Base-by-base conservation (phyloP, 495 filamentous ascomycete genomes). In the Eremomyces bilateralis region DNA sequence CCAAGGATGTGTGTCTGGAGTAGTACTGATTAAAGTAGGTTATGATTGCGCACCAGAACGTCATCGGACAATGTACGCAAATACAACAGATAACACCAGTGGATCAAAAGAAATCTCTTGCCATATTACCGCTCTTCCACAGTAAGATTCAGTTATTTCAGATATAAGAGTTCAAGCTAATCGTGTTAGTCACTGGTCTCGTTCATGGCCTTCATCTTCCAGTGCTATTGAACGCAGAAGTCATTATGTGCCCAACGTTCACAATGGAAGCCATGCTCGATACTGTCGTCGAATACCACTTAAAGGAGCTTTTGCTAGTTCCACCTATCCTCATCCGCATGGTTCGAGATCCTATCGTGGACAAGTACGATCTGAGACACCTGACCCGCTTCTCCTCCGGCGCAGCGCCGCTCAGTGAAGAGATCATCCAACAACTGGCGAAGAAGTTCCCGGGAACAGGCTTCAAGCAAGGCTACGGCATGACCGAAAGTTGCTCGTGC, bases 311-410 rank as follows among this genome's bases (percentile, higher is more conserved):
- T 31, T 62, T 76, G 27, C 59, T 76, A 40, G 75, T 78, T 3
- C 73, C 75, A 4, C 75, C 74, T 0, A 73, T 79, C 37, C 53
- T 76, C 3, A 75, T 80, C 38, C 63, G 73, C 6, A 54, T 79
- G 29, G 64, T 76, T 11, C 63, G 68, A 15, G 70, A 76, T 38
- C 63, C 68, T 2, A 56, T 64, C 16, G 72, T 78, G 3, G 51
- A 64, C n/a, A 48, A 60, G 12, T 78, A 74, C 42, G 67, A 71
- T 45, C 58, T 76, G 12, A 48, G 45, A 6, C 58, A 59, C 35
- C 50, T 75, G 1, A 53, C 47, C 4, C 52, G 62, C 1, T 68
- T 74, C 43, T 60, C 54, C 2, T 57, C 53, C 15, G 73, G 73
- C 16, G 72, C 73, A 2, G 73, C 73, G n/a, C 75, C 74, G 3